Evolutionary conservation across 305 asterid genomes (phyloP).

Genomic region (Rubia balearica): DNA sequence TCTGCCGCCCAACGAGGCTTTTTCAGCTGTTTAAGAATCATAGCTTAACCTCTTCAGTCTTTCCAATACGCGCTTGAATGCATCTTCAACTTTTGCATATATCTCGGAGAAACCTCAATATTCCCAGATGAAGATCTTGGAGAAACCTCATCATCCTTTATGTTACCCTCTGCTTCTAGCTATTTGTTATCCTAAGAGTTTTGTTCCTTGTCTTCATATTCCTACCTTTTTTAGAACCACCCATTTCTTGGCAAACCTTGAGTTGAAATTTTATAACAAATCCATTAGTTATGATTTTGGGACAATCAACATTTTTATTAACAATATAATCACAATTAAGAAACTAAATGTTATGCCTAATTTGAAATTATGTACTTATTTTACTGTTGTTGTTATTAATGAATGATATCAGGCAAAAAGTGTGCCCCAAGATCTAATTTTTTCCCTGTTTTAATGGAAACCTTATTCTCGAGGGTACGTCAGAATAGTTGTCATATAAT

Average conservation of each 20-base stretch:
- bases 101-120: not conserved
- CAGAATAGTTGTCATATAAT: too few species aligned
- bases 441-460: too few species aligned
- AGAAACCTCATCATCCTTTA: not conserved
- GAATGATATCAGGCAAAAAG: too few species aligned
- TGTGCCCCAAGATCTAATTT: too few species aligned
- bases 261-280: not conserved
- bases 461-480: too few species aligned
- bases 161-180: too few species aligned
- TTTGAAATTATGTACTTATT: too few species aligned
- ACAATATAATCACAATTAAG: not conserved
- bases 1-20: not conserved
- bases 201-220: not conserved
- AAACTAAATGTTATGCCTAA: too few species aligned
- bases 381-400: too few species aligned
- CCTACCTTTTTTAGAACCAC: not conserved
- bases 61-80: not conserved
- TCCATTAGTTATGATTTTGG: not conserved
- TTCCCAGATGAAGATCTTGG: not conserved
- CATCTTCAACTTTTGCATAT: not conserved
- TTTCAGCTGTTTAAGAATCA: not conserved
- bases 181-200: not conserved
- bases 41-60: not conserved
- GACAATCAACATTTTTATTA: not conserved
- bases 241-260: not conserved